These are phyloP conservation scores for Kwoniella sp. DNA, from an alignment of 768 basidiomycete species.

Conservation along the genomic window DNA sequence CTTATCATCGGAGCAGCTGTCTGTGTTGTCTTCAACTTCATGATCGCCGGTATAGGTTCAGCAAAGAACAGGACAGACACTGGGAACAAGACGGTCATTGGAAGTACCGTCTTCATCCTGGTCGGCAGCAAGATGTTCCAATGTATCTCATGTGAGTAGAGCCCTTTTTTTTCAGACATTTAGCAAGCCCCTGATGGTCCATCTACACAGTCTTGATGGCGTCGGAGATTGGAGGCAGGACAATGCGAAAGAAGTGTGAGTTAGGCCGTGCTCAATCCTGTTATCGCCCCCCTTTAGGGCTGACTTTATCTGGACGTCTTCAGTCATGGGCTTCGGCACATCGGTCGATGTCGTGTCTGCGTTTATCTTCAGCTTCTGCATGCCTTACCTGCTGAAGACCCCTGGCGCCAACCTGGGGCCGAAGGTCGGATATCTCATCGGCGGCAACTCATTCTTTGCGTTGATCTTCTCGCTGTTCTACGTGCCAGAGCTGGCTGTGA, in stretches of 20 bases:
- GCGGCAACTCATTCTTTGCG: conserved; percentile 8
- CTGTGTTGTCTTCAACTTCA: conserved; percentile 14
- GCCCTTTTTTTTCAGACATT: too few species aligned
- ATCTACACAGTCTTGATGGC: conserved; percentile 18
- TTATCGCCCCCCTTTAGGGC: too few species aligned
- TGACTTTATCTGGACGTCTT: too few species aligned
- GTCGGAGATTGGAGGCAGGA: conserved; percentile 27
- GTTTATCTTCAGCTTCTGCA: conserved; percentile 8
- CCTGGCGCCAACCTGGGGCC: conserved; percentile 12
- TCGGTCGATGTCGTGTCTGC: conserved; percentile 15
- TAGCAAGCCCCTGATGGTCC: too few species aligned
- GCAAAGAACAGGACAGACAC: background rate
- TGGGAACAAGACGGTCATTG: conserved; percentile 11
- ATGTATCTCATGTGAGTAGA: conserved; percentile 6
- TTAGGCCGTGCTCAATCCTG: too few species aligned
- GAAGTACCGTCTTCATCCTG: conserved; percentile 8
- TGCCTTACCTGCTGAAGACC: conserved; percentile 12
- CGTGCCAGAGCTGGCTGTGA: conserved; percentile 11
- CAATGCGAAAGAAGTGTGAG: conserved; percentile 31
- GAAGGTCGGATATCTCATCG: conserved; percentile 15
- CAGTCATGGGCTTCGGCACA: conserved; percentile 18
- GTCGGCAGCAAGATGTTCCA: conserved; percentile 12
- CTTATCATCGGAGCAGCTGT: conserved; percentile 14
- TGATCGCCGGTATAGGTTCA: conserved; percentile 11
- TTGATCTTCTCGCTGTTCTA: conserved; percentile 16